Evolutionary conservation across 2,329 filamentous ascomycete genomes (phyloP), one percentile per base, ranked within the genome.

Genomic region (Talaromyces sp.): DNA sequence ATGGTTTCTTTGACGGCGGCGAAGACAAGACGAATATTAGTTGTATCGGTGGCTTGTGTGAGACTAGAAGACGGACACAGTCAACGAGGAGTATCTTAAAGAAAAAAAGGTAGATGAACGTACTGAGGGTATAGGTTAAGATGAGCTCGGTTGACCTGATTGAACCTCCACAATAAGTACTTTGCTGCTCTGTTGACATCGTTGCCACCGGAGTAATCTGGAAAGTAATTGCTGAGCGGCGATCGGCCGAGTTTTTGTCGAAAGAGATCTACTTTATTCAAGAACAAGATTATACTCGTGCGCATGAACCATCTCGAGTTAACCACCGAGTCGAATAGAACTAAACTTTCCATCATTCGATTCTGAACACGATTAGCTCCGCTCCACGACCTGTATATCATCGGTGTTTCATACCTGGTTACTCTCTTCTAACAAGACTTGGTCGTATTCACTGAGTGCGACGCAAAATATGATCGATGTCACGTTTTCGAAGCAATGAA

Each of bases 401-500:
- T 31, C 25, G 19, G 33, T 75, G 17, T 17, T 27, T 22, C 85
- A 71, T 86, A 95, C 93, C 85, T 98, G 95, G 75, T 94, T 97
- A 80, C 92, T 96, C 80, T 98, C 95, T 80, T 99, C 95, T 47
- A 99, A 84, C 62, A 99, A 83, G 5, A 97, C 94, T 80, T 99
- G 95, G 75, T 99, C 95, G 77, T 99, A 99, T 80, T 99, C 95
- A 82, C 93, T 98, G 71, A 99, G 82, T 17, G 95, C 95, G 68
- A 99, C 95, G 75, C 95, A 99, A 80, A 99, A 99, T 71, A 99
- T 99, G 78, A 99, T 99, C 3, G 95, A 98, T 50, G 95, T 99
- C 73, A 99, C 95, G 73, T 98, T 98, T 79, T 99, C 95, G 78
- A 99, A 99, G 82, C 95, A 99, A 81, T 99, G 95, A 75, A 99